phyloP scores from a whole-genome alignment of 2,329 filamentous ascomycete genomes.

The Paracoccidioides lutzii region DNA sequence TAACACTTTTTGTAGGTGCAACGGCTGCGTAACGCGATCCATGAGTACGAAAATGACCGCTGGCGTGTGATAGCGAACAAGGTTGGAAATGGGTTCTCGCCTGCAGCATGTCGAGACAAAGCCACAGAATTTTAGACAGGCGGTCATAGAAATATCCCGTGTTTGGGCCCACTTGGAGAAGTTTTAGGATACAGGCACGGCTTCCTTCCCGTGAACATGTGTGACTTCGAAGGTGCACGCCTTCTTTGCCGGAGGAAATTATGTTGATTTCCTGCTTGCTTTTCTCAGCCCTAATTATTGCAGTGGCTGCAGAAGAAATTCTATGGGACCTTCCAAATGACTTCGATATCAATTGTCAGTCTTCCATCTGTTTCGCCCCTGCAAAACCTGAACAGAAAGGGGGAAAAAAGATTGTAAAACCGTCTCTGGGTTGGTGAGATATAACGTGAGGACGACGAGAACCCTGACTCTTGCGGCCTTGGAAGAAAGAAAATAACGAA shows the following conservation, averaged over 20 bases:
- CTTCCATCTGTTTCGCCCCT: not conserved
- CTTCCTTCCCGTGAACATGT: constrained; percentile 5
- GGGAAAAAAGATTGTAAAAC: not conserved
- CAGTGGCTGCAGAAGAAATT: not conserved
- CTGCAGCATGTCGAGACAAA: constrained; percentile 73
- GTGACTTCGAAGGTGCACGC: constrained; percentile 8
- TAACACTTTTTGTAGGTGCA: constrained; percentile 20
- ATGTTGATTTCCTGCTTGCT: not conserved
- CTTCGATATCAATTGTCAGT: not conserved
- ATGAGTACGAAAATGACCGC: constrained; percentile 49
- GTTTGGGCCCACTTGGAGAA: not conserved
- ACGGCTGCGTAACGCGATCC: constrained; percentile 27
- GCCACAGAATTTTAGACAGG: constrained; percentile 44
- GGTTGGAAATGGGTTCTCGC: constrained; percentile 79
- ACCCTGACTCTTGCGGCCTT: not conserved
- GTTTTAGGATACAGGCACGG: not conserved
- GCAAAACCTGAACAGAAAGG: not conserved
- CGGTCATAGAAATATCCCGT: not conserved
- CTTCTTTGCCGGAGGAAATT: constrained; percentile 6
- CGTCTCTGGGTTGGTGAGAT: not conserved
- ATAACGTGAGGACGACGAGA: constrained; percentile 1
- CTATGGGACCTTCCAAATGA: not conserved
- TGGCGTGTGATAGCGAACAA: constrained; percentile 89
- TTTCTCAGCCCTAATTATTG: not conserved
- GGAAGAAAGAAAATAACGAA: not conserved